phyloP scores from a whole-genome alignment of 257 asterid species.

The Eustoma russellianum region DNA sequence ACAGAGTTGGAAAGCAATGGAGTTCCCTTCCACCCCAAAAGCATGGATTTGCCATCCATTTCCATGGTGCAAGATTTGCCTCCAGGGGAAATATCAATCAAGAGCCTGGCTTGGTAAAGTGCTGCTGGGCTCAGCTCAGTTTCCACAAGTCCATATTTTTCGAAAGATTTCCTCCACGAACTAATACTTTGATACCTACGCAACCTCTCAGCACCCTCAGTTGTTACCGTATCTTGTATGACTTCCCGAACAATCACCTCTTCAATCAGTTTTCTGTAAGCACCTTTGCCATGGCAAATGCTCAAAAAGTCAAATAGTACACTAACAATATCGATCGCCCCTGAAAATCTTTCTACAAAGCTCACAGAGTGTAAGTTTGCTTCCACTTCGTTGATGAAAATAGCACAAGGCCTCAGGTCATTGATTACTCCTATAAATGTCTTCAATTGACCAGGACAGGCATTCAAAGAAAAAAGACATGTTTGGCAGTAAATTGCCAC shows the following conservation, averaged over 20 bases:
- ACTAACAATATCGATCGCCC: slow-evolving; percentile 29
- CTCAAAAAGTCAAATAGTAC: slow-evolving; percentile 34
- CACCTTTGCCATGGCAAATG: slow-evolving; percentile 23
- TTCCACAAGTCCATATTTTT: slow-evolving; percentile 21
- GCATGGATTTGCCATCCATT: slow-evolving; percentile 8
- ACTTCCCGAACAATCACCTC: slow-evolving; percentile 5
- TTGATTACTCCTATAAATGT: slow-evolving; percentile 28
- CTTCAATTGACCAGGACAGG: slow-evolving; percentile 21
- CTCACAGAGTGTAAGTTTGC: slow-evolving; percentile 31
- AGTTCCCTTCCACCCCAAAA: slow-evolving; percentile 14
- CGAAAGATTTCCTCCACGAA: slow-evolving; percentile 25
- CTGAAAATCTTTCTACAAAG: slow-evolving; percentile 39
- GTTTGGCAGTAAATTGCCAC: slow-evolving; percentile 27
- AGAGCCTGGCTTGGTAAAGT: slow-evolving; percentile 23
- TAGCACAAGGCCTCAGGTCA: slow-evolving; percentile 17
- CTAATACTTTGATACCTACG: slow-evolving; percentile 11
- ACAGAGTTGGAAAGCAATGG: slow-evolving; percentile 8
- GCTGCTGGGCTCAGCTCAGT: slow-evolving; percentile 28
- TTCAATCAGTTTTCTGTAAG: slow-evolving; percentile 25
- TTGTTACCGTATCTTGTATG: slow-evolving; percentile 8
- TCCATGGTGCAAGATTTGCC: slow-evolving; percentile 1
- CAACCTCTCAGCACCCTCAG: slow-evolving; percentile 13
- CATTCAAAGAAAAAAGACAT: slow-evolving; percentile 25
- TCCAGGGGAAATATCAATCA: slow-evolving; percentile 14
- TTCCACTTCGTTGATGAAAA: slow-evolving; percentile 41